Base-by-base conservation (phyloP, 495 filamentous ascomycete species). In the Neurospora cerealis region DNA sequence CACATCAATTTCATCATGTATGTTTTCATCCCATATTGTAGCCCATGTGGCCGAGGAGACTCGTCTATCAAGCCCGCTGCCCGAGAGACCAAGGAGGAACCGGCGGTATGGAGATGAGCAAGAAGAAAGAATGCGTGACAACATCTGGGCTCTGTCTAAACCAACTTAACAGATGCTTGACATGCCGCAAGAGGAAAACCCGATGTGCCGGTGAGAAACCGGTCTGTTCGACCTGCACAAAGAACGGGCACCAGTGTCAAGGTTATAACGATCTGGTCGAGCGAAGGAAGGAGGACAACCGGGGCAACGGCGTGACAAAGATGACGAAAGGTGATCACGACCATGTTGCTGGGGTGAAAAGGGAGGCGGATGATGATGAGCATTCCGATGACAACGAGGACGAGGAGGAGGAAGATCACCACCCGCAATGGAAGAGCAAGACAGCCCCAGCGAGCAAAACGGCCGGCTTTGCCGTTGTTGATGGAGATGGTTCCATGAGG, bases 151-250 rank as follows among this genome's bases (percentile, higher is more conserved):
- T 48, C 60, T 69, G 79, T 78, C 81, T 82, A 78, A 82, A 73
- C 69, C 73, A 40, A 76, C 44, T 70, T 74, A 28, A 76, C 76
- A 93, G 91, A 76, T 93, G 92, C 83, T 85, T 90, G 74, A 95
- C 92, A 71, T 93, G 92, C 82, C 90, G 92, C 80, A 93, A 91
- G 78, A 88, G 93, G 81, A 95, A 95, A 83, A 94, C 92, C 72
- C 88, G 93, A 81, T 95, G 93, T 80, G 93, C 91, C 36, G 93
- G 92, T 72, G 91, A 93, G 83, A 89, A 90, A 75, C 91, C 91
- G 80, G 86, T 88, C 2, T 94, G 92, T 81, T 89, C 90, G 73
- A 94, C 92, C 32, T 94, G 92, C 77, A 87, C 87, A 66, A 91
- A 93, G 75, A 92, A 91, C 80, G 91, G 91, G 21, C 91, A 94